Evolutionary conservation across 2,329 filamentous ascomycete genomes (phyloP).

Genomic region (Alternaria ventricosa): DNA sequence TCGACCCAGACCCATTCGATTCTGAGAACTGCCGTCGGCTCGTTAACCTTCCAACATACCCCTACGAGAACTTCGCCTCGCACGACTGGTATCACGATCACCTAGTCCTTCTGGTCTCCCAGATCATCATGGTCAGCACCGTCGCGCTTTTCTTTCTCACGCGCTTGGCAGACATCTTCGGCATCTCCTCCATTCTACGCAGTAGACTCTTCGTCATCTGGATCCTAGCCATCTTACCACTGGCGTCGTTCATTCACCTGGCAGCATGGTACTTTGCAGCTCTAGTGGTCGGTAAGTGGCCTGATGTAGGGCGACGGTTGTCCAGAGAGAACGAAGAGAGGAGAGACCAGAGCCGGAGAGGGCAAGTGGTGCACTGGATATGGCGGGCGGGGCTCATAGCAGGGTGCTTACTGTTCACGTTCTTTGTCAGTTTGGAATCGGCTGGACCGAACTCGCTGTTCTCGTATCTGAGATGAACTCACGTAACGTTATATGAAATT

Average conservation of each 20-base stretch:
- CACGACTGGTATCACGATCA: constrained; percentile 28
- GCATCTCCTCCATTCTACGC: constrained; percentile 25
- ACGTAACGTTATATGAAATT: not conserved
- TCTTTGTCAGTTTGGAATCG: constrained; percentile 22
- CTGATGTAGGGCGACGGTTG: not conserved
- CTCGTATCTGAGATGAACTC: not conserved
- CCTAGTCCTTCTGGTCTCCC: constrained; percentile 21
- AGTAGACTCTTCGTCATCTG: constrained; percentile 29
- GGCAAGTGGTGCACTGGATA: not conserved
- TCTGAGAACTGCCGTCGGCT: not conserved
- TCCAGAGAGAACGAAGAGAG: not conserved
- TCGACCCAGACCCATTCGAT: not conserved
- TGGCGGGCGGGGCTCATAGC: constrained; percentile 16
- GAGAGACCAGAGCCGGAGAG: not conserved
- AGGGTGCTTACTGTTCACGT: constrained; percentile 19
- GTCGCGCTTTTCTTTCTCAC: constrained; percentile 26
- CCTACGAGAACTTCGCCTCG: constrained; percentile 16
- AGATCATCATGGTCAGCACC: constrained; percentile 19
- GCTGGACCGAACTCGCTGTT: constrained; percentile 20
- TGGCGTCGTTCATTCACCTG: constrained; percentile 23
- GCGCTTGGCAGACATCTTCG: constrained; percentile 18
- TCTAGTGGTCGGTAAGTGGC: constrained; percentile 1
- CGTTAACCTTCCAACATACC: constrained; percentile 2
- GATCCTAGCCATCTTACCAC: constrained; percentile 24
- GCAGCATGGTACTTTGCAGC: constrained; percentile 21